phyloP scores from a whole-genome alignment of 192 early-diverging fungal species.

The Haplosporangium gracile region DNA sequence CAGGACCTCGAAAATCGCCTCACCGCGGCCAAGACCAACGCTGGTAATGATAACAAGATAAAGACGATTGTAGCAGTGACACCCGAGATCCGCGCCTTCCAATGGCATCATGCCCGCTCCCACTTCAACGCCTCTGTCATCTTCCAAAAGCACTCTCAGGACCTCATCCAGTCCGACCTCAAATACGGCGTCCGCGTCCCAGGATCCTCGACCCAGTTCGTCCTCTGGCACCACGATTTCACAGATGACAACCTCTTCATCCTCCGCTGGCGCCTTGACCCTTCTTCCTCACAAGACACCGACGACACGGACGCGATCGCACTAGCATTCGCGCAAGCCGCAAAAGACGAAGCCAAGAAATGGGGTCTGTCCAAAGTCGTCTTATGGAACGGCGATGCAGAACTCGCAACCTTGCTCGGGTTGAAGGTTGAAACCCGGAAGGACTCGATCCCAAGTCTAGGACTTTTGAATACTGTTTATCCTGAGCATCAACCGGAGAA shows the following conservation, averaged over 20 bases:
- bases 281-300: neutral
- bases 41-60: neutral
- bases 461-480: constrained; percentile 18
- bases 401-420: constrained; percentile 26
- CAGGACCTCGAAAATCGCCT: constrained; percentile 1
- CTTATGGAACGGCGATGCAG: constrained; percentile 29
- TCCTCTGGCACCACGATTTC: constrained; percentile 50
- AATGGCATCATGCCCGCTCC: constrained; percentile 38
- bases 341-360: constrained; percentile 37
- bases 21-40: neutral
- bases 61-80: constrained; percentile 29
- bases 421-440: constrained; percentile 15
- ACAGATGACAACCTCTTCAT: constrained; percentile 47
- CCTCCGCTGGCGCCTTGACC: constrained; percentile 42
- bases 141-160: neutral
- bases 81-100: constrained; percentile 32
- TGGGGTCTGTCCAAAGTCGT: constrained; percentile 39
- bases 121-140: constrained; percentile 26
- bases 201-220: constrained; percentile 23
- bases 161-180: constrained; percentile 10
- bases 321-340: constrained; percentile 25
- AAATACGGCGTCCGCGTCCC: constrained; percentile 24
- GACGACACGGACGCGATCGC: constrained; percentile 6
- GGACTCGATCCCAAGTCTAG: constrained; percentile 38
- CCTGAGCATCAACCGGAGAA: neutral